Evolutionary conservation across 352 stramenopile genomes (phyloP), one percentile per base, ranked within the genome.

Genomic region (Globisporangium ultimum): DNA sequence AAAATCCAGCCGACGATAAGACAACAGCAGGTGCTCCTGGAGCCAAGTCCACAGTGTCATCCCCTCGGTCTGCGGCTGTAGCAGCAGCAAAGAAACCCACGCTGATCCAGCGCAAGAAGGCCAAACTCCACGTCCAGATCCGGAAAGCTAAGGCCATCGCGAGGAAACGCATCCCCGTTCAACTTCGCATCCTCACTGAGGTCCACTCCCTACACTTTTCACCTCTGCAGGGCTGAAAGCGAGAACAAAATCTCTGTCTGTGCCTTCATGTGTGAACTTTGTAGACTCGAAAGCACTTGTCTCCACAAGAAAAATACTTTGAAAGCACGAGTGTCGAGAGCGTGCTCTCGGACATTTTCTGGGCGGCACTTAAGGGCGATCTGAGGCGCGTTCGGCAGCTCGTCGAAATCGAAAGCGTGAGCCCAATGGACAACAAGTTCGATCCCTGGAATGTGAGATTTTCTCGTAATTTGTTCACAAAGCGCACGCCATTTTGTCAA

Each of bases 301-400:
- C 71, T 20, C 78, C 80, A 6, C 68, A 90, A 56, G 83, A 92
- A 13, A 80, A 74, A 2, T 92, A 88, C 58, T 89, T 89, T 68
- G 76, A 63, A n/a, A 58, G 57, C 10, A 56, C 56, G 9, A 77
- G 64, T 28, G 58, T 89, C 32, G 83, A 92, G 52, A 58, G 65
- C 42, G 69, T 81, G 20, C 59, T 87, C 43, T 87, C 74, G 0
- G 80, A 88, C 46, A 75, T 90, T 40, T 92, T 87, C 52, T 92
- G 80, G 83, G 66, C 80, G 7, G 57, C 78, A 1, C 78, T 81
- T 7, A 89, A 90, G 36, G 77, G 80, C 21, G 80, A 92, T 58
- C 43, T 88, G 6, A 34, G 61, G 0, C 80, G 83, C 14, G 71
- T 90, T 4, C 70, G 60, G 3, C 68, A 88, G 36, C 71, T 92